Conservation (phyloP, 139 green algal species). For the Pseudopediastrum boryanum region DNA sequence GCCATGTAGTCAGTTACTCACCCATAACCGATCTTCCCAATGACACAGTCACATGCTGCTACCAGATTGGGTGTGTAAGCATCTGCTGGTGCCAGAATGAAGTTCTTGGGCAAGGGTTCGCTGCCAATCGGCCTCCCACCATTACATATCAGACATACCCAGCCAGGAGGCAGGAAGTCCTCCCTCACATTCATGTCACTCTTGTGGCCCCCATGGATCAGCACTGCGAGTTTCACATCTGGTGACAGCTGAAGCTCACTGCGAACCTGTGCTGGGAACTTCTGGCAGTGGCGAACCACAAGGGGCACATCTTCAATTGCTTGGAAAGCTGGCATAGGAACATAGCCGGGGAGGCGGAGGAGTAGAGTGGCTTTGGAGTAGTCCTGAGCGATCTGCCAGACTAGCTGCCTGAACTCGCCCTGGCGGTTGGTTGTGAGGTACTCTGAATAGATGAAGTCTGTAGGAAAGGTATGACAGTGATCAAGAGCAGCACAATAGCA, state of each 20-base stretch:
- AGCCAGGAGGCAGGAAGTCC: conserved; percentile 61
- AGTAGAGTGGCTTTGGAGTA: conserved; percentile 55
- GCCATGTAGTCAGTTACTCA: too few relatives aligned
- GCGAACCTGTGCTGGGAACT: conserved; percentile 30
- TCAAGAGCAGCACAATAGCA: too few relatives aligned
- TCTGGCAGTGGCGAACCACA: conserved; percentile 55
- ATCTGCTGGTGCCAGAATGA: conserved; percentile 52
- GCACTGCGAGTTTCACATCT: conserved; percentile 8
- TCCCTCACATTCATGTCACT: conserved; percentile 49
- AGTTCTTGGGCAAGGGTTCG: conserved; percentile 41
- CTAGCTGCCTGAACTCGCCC: conserved; percentile 26
- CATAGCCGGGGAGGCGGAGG: conserved; percentile 61
- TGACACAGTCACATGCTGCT: conserved; percentile 61
- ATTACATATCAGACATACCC: conserved; percentile 66
- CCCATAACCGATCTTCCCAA: conserved; percentile 83
- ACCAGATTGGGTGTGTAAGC: conserved; percentile 70
- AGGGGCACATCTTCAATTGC: conserved; percentile 73
- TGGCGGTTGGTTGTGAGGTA: conserved; percentile 49
- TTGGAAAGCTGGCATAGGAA: conserved; percentile 70
- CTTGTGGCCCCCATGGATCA: conserved; percentile 37
- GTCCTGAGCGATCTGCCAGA: conserved; percentile 73
- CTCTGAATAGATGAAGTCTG: conserved; percentile 76
- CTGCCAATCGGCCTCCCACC: conserved; percentile 7
- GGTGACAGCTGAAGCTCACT: conserved; percentile 45
- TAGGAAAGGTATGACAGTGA: background rate